These are phyloP conservation scores for Mycena vitilis DNA, from an alignment of 768 basidiomycete species.

Conservation along the genomic window DNA sequence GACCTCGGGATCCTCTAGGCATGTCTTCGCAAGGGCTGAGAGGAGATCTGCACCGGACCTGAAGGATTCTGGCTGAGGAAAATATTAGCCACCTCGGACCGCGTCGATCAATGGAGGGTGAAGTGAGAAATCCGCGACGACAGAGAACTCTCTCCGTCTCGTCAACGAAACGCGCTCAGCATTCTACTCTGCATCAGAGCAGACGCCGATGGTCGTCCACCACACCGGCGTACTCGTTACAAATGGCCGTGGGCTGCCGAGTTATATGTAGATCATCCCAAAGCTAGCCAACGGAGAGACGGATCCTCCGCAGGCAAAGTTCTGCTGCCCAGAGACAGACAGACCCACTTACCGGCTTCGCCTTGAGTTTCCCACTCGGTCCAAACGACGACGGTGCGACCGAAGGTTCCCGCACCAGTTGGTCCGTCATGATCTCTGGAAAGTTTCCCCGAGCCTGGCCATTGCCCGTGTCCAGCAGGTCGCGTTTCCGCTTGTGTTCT, in stretches of 20 bases:
- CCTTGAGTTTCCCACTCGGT: constrained; percentile 28
- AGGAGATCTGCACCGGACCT: constrained; percentile 22
- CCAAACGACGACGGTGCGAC: constrained; percentile 12
- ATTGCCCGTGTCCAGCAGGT: constrained; percentile 15
- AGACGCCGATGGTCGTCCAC: too few relatives aligned
- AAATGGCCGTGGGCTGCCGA: too few relatives aligned
- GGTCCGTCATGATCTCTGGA: constrained; percentile 13
- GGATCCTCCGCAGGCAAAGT: too few relatives aligned
- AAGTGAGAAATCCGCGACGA: neutral
- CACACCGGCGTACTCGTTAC: too few relatives aligned
- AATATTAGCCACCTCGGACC: too few relatives aligned
- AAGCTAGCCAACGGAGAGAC: too few relatives aligned
- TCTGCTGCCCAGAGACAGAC: neutral
- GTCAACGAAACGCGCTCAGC: too few relatives aligned
- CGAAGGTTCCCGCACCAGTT: constrained; percentile 18
- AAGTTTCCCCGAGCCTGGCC: neutral
- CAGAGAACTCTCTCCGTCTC: too few relatives aligned
- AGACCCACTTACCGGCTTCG: constrained; percentile 34
- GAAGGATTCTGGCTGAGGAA: constrained; percentile 27
- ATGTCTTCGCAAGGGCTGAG: constrained; percentile 19
- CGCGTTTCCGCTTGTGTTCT: constrained; percentile 15
- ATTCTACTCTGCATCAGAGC: too few relatives aligned
- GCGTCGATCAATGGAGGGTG: too few relatives aligned
- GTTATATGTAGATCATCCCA: neutral
- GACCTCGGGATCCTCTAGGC: constrained; percentile 45